These are phyloP conservation scores for Kluyveromyces wickerhamii DNA, from an alignment of 805 yeast species.

Conservation along the genomic window DNA sequence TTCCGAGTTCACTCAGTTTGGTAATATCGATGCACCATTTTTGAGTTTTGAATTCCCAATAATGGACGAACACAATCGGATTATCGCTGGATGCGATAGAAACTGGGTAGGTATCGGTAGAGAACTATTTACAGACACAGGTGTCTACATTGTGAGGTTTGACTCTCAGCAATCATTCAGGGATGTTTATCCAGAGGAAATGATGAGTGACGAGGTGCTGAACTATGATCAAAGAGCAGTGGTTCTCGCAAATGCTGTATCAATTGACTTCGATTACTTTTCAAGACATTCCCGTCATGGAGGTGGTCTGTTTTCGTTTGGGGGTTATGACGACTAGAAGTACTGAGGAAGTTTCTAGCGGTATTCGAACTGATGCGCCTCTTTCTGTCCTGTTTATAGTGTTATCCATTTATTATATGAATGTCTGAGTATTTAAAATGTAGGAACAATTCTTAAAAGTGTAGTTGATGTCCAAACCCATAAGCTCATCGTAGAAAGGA, in stretches of 20 bases:
- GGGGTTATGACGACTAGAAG: constrained; percentile 20
- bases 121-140: constrained; percentile 90
- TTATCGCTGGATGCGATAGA: constrained; percentile 74
- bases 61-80: constrained; percentile 44
- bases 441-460: no score
- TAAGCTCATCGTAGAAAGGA: no score
- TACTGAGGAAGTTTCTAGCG: not conserved
- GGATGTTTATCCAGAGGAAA: constrained; percentile 43
- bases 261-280: constrained; percentile 93
- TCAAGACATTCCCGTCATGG: constrained; percentile 76
- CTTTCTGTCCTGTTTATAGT: no score
- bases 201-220: constrained; percentile 35
- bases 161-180: constrained; percentile 57
- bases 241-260: constrained; percentile 77
- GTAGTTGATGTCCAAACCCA: no score
- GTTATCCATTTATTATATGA: no score
- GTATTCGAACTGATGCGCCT: no score
- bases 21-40: constrained; percentile 79
- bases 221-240: constrained; percentile 80
- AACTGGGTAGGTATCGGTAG: constrained; percentile 94
- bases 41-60: constrained; percentile 83
- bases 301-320: constrained; percentile 31
- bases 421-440: no score
- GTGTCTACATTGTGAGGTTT: constrained; percentile 81
- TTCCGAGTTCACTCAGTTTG: constrained; percentile 59